Conservation (phyloP, 345 rosid genomes). For the Eucalyptus erythrocorys region DNA sequence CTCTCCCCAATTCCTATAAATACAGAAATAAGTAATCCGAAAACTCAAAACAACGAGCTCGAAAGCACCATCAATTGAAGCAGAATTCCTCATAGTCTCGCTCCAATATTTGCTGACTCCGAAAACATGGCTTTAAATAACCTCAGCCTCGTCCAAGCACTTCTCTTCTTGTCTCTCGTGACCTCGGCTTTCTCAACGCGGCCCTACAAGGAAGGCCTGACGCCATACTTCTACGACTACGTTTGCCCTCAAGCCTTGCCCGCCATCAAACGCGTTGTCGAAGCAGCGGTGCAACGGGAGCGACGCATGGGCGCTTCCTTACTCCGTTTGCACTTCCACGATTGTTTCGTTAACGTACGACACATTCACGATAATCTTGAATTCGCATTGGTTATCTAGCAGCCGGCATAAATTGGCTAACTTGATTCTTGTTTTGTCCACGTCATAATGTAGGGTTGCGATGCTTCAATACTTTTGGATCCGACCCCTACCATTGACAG, state of each 20-base stretch:
- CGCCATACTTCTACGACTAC: slow-evolving; percentile 36
- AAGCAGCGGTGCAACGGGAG: slow-evolving; percentile 23
- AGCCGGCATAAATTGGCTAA: background rate
- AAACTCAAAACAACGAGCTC: background rate
- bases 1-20: background rate
- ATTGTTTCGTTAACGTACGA: slow-evolving; percentile 48
- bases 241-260: slow-evolving; percentile 41
- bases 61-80: background rate
- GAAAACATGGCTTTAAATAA: background rate
- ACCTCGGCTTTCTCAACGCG: background rate
- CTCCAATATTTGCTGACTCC: background rate
- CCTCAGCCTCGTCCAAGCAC: background rate
- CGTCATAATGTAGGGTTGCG: slow-evolving; percentile 30
- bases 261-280: slow-evolving; percentile 11
- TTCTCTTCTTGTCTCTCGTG: slow-evolving; percentile 1
- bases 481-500: slow-evolving; percentile 30
- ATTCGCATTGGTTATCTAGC: background rate
- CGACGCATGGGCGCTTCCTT: slow-evolving; percentile 45
- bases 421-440: background rate
- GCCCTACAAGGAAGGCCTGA: background rate
- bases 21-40: background rate
- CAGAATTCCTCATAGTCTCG: background rate
- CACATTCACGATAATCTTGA: background rate
- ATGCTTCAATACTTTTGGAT: slow-evolving; percentile 58
- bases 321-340: slow-evolving; percentile 55